Evolutionary conservation across 306 rosid genomes (phyloP), one percentile per base, ranked within the genome.

Genomic region (Astragalus membranaceus): DNA sequence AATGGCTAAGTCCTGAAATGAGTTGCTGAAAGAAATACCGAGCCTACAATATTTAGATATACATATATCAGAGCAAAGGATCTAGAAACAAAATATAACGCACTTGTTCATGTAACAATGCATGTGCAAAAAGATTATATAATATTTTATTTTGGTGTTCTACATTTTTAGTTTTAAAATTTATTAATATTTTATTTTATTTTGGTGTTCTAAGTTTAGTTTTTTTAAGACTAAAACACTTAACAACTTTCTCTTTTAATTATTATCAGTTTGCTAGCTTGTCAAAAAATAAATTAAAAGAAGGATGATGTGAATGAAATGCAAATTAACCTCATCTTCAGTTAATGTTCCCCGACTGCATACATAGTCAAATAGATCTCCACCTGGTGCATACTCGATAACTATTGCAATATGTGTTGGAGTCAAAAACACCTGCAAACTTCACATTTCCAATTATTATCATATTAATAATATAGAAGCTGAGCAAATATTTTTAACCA

Each of bases 321-420:
- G n/a, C 68, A 59, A 72, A n/a, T n/a, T n/a, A n/a, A 86, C 91
- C 85, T 84, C 79, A 10, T 86, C 84, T 77, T 86, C 92, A 6
- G 75, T 56, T 54, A 88, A 78, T 67, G 80, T 66, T 58, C 83
- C 85, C 3, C 81, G 75, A 54, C 0, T 55, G 61, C 84, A 79
- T 65, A 88, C 82, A 14, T 83, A 80, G 64, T 88, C 75, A 54
- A 82, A 88, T 26, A 88, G 66, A 66, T 88, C 91, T 64, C 89
- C 95, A 52, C 86, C 86, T 4, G 88, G 78, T 10, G 95, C 95
- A 69, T 88, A 84, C 81, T 88, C 95, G 86, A 86, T 86, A 14
- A 84, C 86, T 41, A 88, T 82, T 35, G 88, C 88, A 52, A 88
- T 84, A 84, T 88, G 88, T 3, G 85, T 88, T 8, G 89, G 83